These are phyloP conservation scores for Ceratocystiopsis minuta DNA, from an alignment of 2,329 filamentous ascomycete genomes.

Conservation along the genomic window DNA sequence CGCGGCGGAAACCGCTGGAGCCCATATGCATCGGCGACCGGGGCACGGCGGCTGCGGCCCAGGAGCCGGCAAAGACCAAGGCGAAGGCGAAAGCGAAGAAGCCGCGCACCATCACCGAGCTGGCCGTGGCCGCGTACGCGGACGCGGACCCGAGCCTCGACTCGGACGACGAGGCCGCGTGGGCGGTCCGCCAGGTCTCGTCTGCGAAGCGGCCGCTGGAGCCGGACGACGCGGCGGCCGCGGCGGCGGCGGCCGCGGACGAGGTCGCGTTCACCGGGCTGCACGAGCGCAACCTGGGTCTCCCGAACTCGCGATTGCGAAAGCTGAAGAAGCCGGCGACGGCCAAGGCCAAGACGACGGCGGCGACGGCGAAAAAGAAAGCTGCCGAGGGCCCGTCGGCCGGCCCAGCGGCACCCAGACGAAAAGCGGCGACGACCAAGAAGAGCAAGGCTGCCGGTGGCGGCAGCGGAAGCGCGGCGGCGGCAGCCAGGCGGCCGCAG, in stretches of 20 bases:
- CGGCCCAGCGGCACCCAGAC: no score
- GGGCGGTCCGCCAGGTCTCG: neutral
- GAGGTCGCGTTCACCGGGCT: slow-evolving; percentile 2
- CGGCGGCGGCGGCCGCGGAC: slow-evolving; percentile 10
- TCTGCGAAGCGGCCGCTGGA: slow-evolving; percentile 9
- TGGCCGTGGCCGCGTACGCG: slow-evolving; percentile 54
- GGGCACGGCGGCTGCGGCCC: slow-evolving; percentile 7
- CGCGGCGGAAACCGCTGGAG: slow-evolving; percentile 40
- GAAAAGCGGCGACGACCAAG: no score
- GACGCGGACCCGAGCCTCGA: slow-evolving; percentile 8
- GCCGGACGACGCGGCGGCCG: slow-evolving; percentile 8
- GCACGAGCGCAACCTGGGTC: slow-evolving; percentile 8
- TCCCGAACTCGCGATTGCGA: slow-evolving; percentile 14
- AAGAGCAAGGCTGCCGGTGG: neutral
- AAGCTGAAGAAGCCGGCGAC: slow-evolving; percentile 9
- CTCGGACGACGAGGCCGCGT: neutral
- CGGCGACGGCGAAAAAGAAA: no score
- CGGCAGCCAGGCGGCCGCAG: slow-evolving; percentile 20
- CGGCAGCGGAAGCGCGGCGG: slow-evolving; percentile 6
- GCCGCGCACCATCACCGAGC: slow-evolving; percentile 56
- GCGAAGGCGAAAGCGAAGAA: slow-evolving; percentile 42
- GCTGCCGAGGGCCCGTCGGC: no score
- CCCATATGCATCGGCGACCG: slow-evolving; percentile 21
- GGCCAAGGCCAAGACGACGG: no score
- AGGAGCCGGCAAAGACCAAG: slow-evolving; percentile 22